A percentile compares a stretch with the other conserved stretches of the same genome.
These are phyloP conservation scores for Scopulariopsis brevicaulis DNA, from an alignment of 2,329 filamentous ascomycete genomes.

Conservation along the genomic window DNA sequence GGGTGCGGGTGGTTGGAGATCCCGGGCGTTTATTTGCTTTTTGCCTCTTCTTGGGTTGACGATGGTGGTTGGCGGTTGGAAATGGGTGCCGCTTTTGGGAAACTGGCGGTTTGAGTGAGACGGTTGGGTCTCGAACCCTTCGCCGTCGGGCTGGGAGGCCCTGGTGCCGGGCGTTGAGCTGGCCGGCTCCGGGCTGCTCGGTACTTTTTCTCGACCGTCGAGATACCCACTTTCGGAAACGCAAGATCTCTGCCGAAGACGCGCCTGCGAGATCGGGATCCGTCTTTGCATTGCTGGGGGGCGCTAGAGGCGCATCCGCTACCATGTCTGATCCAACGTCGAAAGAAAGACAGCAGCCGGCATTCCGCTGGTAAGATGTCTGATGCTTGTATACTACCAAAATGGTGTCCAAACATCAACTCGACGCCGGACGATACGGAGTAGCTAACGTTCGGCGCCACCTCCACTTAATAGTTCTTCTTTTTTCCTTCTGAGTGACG, in stretches of 20 bases:
- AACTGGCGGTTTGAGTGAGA: background rate
- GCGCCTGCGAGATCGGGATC: too few species aligned
- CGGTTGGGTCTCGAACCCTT: background rate
- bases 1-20: background rate
- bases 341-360: too few species aligned
- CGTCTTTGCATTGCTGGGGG: too few species aligned
- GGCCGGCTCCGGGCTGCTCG: background rate
- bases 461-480: too few species aligned
- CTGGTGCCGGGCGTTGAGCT: background rate
- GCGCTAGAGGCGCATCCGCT: too few species aligned
- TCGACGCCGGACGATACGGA: too few species aligned
- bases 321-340: too few species aligned
- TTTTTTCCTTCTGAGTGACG: too few species aligned
- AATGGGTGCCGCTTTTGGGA: background rate
- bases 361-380: too few species aligned
- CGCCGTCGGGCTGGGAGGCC: background rate
- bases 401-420: too few species aligned
- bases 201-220: background rate
- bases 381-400: too few species aligned
- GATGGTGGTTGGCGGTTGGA: background rate
- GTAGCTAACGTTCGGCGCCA: too few species aligned
- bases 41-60: background rate
- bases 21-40: background rate
- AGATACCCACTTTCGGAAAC: background rate
- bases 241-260: background rate